Percentiles rank a stretch among this genome's conserved stretches.
Conservation (phyloP, 2,329 filamentous ascomycete species). For the Apiospora koreana region DNA sequence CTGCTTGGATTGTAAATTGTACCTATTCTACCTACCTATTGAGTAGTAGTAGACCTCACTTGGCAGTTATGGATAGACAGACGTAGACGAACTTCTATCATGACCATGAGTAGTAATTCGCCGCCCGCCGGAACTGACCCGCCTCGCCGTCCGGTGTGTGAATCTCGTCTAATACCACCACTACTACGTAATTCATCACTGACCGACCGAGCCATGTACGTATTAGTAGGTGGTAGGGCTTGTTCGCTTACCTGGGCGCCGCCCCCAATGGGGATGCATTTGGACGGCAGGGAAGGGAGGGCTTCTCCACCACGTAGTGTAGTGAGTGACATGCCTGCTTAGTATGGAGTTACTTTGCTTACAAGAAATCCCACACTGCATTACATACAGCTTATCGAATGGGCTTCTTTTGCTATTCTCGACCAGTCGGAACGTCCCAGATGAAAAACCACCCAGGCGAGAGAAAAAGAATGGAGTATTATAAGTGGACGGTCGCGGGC, state of each 20-base stretch:
- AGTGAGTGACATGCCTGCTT: background rate
- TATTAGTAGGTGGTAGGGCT: background rate
- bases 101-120: background rate
- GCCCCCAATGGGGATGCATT: background rate
- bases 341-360: background rate
- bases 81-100: background rate
- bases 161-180: background rate
- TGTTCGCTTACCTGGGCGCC: background rate
- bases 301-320: background rate
- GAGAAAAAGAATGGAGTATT: background rate
- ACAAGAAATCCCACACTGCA: too few species aligned
- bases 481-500: background rate
- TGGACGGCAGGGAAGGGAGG: background rate
- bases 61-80: background rate
- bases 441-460: background rate
- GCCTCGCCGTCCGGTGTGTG: background rate
- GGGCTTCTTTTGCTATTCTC: background rate
- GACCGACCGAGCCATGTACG: background rate
- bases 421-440: background rate
- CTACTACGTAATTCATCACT: background rate
- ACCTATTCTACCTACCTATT: background rate
- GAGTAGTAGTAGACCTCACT: background rate
- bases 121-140: background rate
- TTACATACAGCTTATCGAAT: background rate
- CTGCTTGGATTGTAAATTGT: background rate